These are phyloP conservation scores for Beauveria pseudobassiana DNA, from an alignment of 2,329 filamentous ascomycete species.

Conservation along the genomic window DNA sequence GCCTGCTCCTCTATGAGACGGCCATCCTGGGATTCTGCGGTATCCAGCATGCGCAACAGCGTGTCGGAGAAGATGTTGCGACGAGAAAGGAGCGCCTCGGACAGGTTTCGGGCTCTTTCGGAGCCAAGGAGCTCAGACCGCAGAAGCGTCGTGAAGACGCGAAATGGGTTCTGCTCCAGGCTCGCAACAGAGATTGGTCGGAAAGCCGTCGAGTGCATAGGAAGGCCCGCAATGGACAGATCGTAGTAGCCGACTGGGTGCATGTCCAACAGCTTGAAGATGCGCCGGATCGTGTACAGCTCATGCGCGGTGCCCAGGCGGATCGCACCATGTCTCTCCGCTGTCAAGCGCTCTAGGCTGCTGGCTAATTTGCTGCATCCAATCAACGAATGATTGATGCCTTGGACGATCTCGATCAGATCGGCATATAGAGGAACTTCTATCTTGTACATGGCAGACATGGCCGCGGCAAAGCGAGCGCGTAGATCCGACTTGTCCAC, in stretches of 20 bases:
- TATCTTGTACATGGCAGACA: conserved; percentile 28
- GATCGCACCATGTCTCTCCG: conserved; percentile 39
- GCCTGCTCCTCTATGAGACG: conserved; percentile 23
- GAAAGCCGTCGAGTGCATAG: conserved; percentile 46
- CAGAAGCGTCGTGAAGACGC: conserved; percentile 29
- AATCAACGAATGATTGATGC: conserved; percentile 16
- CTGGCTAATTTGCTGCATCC: background rate
- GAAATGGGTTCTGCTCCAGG: conserved; percentile 35
- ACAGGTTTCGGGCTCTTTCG: conserved; percentile 19
- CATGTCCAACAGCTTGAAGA: conserved; percentile 42
- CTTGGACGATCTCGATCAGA: conserved; percentile 23
- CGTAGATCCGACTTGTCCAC: conserved; percentile 16
- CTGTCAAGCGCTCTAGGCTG: conserved; percentile 13
- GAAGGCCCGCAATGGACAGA: conserved; percentile 36
- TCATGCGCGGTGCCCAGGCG: conserved; percentile 38
- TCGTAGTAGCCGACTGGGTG: conserved; percentile 46
- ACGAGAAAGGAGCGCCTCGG: conserved; percentile 26
- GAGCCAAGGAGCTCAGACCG: conserved; percentile 32
- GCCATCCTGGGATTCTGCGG: conserved; percentile 23
- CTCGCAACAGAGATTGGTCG: conserved; percentile 29
- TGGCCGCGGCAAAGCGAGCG: conserved; percentile 21
- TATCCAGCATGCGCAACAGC: conserved; percentile 29
- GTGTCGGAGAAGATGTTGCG: conserved; percentile 34
- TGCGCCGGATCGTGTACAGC: conserved; percentile 31
- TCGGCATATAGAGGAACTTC: conserved; percentile 29